Evolutionary conservation across 1,139 yeast genomes (phyloP).

Genomic region (Chernovozyma aurita): DNA sequence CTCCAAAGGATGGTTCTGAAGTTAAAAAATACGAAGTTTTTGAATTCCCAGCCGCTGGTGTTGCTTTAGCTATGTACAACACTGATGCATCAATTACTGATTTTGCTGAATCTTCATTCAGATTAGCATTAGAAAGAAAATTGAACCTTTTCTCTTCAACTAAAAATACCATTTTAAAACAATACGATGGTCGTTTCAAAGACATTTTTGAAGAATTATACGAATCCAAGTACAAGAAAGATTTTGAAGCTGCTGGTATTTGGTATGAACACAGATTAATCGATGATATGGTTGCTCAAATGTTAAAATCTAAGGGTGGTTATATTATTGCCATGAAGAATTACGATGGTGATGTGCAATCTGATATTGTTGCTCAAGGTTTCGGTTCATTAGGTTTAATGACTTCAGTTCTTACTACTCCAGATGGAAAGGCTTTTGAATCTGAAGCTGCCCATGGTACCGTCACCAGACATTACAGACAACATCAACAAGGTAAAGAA

Average conservation of each 20-base stretch:
- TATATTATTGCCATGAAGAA: constrained; percentile 92
- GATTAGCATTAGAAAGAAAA: constrained; percentile 73
- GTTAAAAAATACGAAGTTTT: constrained; percentile 58
- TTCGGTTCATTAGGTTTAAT: constrained; percentile 93
- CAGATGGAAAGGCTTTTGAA: constrained; percentile 94
- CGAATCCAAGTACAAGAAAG: constrained; percentile 60
- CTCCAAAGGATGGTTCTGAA: constrained; percentile 66
- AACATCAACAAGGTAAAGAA: constrained; percentile 45
- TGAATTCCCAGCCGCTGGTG: constrained; percentile 75
- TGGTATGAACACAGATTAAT: constrained; percentile 96
- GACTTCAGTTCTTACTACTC: constrained; percentile 92
- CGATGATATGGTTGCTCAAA: constrained; percentile 98
- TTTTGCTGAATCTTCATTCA: constrained; percentile 89
- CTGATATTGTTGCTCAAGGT: constrained; percentile 96
- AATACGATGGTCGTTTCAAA: constrained; percentile 91
- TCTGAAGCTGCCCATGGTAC: constrained; percentile 41
- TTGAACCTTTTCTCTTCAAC: constrained; percentile 83
- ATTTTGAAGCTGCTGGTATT: constrained; percentile 73
- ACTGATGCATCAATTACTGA: constrained; percentile 86
- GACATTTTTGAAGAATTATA: constrained; percentile 84
- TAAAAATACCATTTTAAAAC: constrained; percentile 89
- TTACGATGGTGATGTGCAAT: constrained; percentile 96
- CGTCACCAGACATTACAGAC: constrained; percentile 30
- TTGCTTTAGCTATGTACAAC: constrained; percentile 91
- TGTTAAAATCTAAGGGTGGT: constrained; percentile 94